phyloP scores from a whole-genome alignment of 768 basidiomycete genomes.

The Lactarius sanguifluus region DNA sequence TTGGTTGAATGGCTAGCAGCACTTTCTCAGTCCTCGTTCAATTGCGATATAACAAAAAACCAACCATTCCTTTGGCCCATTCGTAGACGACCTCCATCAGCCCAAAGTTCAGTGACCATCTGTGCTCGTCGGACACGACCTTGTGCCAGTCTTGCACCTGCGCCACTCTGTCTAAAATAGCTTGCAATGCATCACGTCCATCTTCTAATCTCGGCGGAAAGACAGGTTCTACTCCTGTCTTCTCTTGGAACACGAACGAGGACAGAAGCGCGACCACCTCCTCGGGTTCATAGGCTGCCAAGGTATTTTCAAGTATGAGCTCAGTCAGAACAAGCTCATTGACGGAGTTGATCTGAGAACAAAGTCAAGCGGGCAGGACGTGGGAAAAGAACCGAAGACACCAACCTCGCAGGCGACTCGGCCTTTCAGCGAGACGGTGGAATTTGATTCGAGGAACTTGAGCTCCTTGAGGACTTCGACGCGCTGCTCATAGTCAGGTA shows the following conservation, averaged over 20 bases:
- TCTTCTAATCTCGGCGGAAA: slow-evolving; percentile 77
- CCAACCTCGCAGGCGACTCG: slow-evolving; percentile 95
- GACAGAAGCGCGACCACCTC: slow-evolving; percentile 96
- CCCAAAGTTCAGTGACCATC: slow-evolving; percentile 81
- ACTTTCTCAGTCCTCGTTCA: neutral
- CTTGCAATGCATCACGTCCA: slow-evolving; percentile 75
- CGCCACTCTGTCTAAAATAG: slow-evolving; percentile 76
- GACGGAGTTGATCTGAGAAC: slow-evolving; percentile 91
- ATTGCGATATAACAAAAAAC: slow-evolving; percentile 30
- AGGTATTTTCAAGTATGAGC: slow-evolving; percentile 92
- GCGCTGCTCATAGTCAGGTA: slow-evolving; percentile 96
- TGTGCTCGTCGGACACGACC: slow-evolving; percentile 77
- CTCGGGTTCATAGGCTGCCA: slow-evolving; percentile 88
- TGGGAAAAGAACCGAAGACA: slow-evolving; percentile 6
- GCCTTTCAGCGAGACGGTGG: slow-evolving; percentile 93
- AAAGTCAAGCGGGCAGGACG: neutral
- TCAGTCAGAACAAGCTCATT: slow-evolving; percentile 96
- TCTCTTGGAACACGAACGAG: slow-evolving; percentile 98
- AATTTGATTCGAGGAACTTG: slow-evolving; percentile 93
- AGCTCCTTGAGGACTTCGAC: slow-evolving; percentile 88
- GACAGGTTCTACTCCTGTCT: slow-evolving; percentile 85
- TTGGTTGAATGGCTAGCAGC: slow-evolving; percentile 87
- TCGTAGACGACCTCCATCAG: slow-evolving; percentile 97
- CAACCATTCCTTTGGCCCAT: slow-evolving; percentile 98
- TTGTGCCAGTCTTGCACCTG: slow-evolving; percentile 77